Evolutionary conservation across 2,329 filamentous ascomycete genomes (phyloP).

Genomic region (Gnomoniopsis smithogilvyi): DNA sequence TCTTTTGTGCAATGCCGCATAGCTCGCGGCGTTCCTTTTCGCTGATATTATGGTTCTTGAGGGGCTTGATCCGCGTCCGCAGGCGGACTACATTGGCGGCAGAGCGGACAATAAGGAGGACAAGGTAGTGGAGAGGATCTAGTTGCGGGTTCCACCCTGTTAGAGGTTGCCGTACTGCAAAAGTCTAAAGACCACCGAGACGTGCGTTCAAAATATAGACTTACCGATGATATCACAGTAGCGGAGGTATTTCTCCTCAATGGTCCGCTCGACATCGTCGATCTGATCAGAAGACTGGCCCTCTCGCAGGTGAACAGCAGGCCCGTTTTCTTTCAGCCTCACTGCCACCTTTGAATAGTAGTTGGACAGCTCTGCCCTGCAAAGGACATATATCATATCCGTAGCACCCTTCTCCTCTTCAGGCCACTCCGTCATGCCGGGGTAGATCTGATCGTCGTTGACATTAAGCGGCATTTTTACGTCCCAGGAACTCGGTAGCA

Average conservation of each 20-base stretch:
- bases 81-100: constrained; percentile 26
- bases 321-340: constrained; percentile 8
- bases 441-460: constrained; percentile 35
- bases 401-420: constrained; percentile 27
- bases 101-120: constrained; percentile 24
- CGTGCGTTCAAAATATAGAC: too few species aligned
- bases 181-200: neutral
- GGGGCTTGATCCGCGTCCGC: constrained; percentile 20
- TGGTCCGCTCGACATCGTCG: constrained; percentile 29
- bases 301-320: constrained; percentile 21
- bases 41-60: constrained; percentile 25
- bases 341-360: constrained; percentile 27
- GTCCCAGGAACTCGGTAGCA: constrained; percentile 25
- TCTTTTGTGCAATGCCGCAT: constrained; percentile 33
- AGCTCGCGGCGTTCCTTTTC: constrained; percentile 23
- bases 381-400: constrained; percentile 34
- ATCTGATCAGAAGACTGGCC: neutral
- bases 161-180: neutral
- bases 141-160: too few species aligned
- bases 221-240: constrained; percentile 33
- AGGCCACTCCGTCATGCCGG: constrained; percentile 32
- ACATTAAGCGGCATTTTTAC: constrained; percentile 33
- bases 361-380: constrained; percentile 36
- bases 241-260: constrained; percentile 39
- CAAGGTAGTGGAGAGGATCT: constrained; percentile 33